Conservation (phyloP, 345 rosid species). For the Hirschfeldia incana region DNA sequence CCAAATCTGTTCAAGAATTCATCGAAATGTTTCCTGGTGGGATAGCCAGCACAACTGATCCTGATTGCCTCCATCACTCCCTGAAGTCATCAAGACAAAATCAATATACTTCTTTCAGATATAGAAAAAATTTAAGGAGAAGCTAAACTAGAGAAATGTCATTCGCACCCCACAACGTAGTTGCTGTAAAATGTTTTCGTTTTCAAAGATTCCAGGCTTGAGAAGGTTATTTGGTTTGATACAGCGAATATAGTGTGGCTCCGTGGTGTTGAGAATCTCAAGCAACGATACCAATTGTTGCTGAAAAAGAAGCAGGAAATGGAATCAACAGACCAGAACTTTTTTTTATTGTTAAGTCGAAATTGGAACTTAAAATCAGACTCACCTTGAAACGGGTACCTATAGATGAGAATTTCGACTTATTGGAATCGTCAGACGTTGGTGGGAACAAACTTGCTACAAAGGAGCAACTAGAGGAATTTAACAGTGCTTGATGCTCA, state of each 20-base stretch:
- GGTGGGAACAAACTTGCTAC: not conserved
- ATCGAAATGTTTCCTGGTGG: not conserved
- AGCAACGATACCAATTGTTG: not conserved
- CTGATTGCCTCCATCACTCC: not conserved
- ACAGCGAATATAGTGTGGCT: not conserved
- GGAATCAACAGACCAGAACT: not conserved
- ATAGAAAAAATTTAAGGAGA: not conserved
- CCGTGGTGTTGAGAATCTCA: not conserved
- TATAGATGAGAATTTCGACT: not conserved
- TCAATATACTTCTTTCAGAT: not conserved
- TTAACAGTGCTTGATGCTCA: not conserved
- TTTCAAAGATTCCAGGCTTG: not conserved
- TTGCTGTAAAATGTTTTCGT: not conserved
- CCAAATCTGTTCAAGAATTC: not conserved
- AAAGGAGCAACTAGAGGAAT: not conserved
- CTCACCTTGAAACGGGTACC: not conserved
- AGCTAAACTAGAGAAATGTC: not conserved
- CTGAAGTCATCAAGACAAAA: not conserved
- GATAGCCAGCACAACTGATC: not conserved
- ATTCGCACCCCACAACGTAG: not conserved
- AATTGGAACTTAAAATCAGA: not conserved
- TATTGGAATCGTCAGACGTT: not conserved
- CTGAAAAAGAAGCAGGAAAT: not conserved
- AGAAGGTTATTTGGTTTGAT: not conserved
- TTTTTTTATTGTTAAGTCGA: not conserved